A percentile compares a stretch with the other conserved stretches of the same genome.
Conservation (phyloP, 192 early-diverging fungal genomes). For the Linnemannia zychae region DNA sequence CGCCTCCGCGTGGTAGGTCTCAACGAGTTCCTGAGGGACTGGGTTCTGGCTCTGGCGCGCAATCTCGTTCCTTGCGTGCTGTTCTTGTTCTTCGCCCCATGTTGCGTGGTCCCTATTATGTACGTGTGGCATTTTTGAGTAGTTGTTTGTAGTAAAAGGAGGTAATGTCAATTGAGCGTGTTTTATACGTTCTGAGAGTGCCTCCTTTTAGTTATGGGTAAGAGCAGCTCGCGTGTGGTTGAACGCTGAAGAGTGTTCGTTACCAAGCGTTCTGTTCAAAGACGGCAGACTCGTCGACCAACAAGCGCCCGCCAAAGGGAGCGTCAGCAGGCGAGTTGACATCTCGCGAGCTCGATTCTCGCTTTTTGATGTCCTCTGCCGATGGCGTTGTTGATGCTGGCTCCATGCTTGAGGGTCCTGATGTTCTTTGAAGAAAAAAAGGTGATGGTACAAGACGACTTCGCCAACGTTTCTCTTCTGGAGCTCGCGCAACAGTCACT, state of each 20-base stretch:
- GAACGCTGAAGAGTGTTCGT: too few species aligned
- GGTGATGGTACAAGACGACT: background rate
- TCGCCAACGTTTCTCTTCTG: background rate
- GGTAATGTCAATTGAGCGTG: background rate
- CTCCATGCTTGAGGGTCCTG: background rate
- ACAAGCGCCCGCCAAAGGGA: constrained; percentile 43
- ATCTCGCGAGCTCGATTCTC: constrained; percentile 46
- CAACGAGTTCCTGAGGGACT: constrained; percentile 71
- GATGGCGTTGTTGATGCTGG: background rate
- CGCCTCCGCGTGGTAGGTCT: constrained; percentile 63
- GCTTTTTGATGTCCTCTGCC: constrained; percentile 29
- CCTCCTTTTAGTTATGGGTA: too few species aligned
- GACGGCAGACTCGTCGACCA: constrained; percentile 44
- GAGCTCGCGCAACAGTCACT: constrained; percentile 33
- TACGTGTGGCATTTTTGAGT: too few species aligned
- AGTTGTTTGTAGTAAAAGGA: background rate
- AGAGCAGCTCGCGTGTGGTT: too few species aligned
- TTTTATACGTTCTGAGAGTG: too few species aligned
- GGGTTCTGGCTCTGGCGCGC: constrained; percentile 77
- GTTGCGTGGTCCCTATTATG: constrained; percentile 95
- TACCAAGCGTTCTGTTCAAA: constrained; percentile 57
- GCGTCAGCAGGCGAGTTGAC: constrained; percentile 30
- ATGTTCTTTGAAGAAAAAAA: constrained; percentile 15
- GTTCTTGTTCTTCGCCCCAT: constrained; percentile 88
- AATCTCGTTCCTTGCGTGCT: constrained; percentile 82